phyloP scores from a whole-genome alignment of 148 eudicot species.

The Tetragonia tetragonoides region DNA sequence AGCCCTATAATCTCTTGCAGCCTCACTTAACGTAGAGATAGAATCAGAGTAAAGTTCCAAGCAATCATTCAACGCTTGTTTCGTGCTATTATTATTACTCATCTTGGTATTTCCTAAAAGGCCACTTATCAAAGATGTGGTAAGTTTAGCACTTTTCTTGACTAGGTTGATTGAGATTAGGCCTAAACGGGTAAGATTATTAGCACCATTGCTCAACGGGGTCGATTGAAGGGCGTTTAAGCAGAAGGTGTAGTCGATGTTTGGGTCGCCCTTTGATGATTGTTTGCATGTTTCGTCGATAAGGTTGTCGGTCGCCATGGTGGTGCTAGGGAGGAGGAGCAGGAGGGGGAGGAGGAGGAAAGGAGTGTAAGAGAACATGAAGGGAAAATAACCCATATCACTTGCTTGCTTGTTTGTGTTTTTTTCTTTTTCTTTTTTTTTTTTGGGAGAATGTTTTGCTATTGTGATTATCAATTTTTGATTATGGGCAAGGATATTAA shows the following conservation, averaged over 20 bases:
- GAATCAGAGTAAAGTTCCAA: constrained; percentile 48
- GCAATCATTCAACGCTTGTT: constrained; percentile 41
- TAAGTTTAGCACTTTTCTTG: constrained; percentile 42
- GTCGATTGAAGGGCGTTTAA: constrained; percentile 30
- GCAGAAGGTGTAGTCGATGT: constrained; percentile 37
- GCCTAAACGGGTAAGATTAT: constrained; percentile 29
- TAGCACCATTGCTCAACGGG: constrained; percentile 25
- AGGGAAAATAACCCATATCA: too few species aligned
- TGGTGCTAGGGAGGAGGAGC: not conserved
- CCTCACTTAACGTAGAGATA: constrained; percentile 30
- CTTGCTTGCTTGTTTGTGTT: too few species aligned
- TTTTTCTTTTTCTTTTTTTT: too few species aligned
- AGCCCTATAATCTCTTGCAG: constrained; percentile 35
- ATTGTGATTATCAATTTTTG: too few species aligned
- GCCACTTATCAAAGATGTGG: constrained; percentile 23
- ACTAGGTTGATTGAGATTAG: constrained; percentile 39
- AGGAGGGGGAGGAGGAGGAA: not conserved
- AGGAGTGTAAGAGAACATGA: too few species aligned
- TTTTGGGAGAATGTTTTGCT: too few species aligned
- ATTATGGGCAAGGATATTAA: too few species aligned
- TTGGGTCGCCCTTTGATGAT: constrained; percentile 18
- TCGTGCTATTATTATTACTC: not conserved
- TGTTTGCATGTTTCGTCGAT: constrained; percentile 35
- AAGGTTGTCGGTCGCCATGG: not conserved
- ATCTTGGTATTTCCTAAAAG: not conserved